These are phyloP conservation scores for Penicillium waksmanii DNA, from an alignment of 495 filamentous ascomycete genomes.

Conservation along the genomic window DNA sequence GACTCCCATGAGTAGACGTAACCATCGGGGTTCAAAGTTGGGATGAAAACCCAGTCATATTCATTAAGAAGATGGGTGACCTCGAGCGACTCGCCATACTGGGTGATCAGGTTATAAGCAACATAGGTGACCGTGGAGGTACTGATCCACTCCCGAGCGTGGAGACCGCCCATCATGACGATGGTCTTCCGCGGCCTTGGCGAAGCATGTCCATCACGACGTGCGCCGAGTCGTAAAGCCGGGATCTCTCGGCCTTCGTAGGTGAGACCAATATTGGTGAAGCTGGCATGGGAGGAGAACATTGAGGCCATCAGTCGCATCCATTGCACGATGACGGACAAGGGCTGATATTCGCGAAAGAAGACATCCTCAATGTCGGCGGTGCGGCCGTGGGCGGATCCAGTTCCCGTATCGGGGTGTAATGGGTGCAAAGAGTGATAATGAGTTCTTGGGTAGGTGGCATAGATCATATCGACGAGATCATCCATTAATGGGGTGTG, in stretches of 20 bases:
- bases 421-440: slow-evolving; percentile 33
- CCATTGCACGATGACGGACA: slow-evolving; percentile 81
- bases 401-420: slow-evolving; percentile 36
- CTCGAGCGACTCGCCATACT: slow-evolving; percentile 66
- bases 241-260: slow-evolving; percentile 87
- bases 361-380: slow-evolving; percentile 65
- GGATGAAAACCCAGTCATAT: slow-evolving; percentile 88
- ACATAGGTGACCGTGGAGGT: slow-evolving; percentile 90
- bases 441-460: slow-evolving; percentile 66
- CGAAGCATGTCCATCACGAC: slow-evolving; percentile 45
- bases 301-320: slow-evolving; percentile 87
- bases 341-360: slow-evolving; percentile 84
- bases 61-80: slow-evolving; percentile 77
- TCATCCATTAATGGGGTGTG: slow-evolving; percentile 80
- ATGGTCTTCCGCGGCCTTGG: slow-evolving; percentile 69
- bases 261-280: slow-evolving; percentile 76
- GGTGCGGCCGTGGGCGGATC: slow-evolving; percentile 37
- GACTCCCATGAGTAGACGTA: slow-evolving; percentile 92
- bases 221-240: slow-evolving; percentile 77
- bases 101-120: slow-evolving; percentile 84
- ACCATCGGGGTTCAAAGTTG: slow-evolving; percentile 90
- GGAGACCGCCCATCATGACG: slow-evolving; percentile 80
- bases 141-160: slow-evolving; percentile 96
- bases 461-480: slow-evolving; percentile 73
- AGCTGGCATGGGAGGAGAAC: slow-evolving; percentile 76